Percentiles rank a stretch among this genome's conserved stretches.
These are phyloP conservation scores for Dysphania ambrosioides DNA, from an alignment of 148 eudicot genomes.

Conservation along the genomic window DNA sequence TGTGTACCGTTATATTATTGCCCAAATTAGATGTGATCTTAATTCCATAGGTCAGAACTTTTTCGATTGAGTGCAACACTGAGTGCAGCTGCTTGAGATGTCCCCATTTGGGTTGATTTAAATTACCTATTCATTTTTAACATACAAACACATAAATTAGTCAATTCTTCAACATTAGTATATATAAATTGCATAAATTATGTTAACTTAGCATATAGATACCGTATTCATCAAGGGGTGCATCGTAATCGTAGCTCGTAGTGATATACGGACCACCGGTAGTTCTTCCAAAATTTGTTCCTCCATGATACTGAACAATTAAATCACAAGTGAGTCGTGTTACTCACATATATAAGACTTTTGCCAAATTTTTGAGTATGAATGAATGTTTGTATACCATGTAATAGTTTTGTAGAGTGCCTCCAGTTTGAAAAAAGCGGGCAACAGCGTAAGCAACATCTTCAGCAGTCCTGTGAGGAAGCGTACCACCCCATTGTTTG, in stretches of 20 bases:
- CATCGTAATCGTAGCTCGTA: too few species aligned
- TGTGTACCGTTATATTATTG: slow-evolving; percentile 35
- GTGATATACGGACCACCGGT: too few species aligned
- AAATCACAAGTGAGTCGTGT: neutral
- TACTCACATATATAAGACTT: too few species aligned
- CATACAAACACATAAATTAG: neutral
- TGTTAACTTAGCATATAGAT: neutral
- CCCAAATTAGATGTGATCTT: slow-evolving; percentile 24
- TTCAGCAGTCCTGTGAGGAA: too few species aligned
- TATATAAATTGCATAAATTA: too few species aligned
- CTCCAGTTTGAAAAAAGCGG: too few species aligned
- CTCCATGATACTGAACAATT: slow-evolving; percentile 26
- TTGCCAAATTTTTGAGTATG: too few species aligned
- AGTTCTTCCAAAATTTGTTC: too few species aligned
- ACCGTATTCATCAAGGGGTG: too few species aligned
- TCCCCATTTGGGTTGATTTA: slow-evolving; percentile 60
- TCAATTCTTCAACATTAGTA: neutral
- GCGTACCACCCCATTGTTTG: slow-evolving; percentile 61
- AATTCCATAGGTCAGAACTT: slow-evolving; percentile 49
- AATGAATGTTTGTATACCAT: too few species aligned
- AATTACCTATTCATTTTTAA: slow-evolving; percentile 27
- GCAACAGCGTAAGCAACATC: too few species aligned
- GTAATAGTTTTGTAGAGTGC: too few species aligned
- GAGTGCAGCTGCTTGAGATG: slow-evolving; percentile 53
- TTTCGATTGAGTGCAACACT: slow-evolving; percentile 43